phyloP scores from a whole-genome alignment of 208 protist genomes.

The Wallacemonas sp. region DNA sequence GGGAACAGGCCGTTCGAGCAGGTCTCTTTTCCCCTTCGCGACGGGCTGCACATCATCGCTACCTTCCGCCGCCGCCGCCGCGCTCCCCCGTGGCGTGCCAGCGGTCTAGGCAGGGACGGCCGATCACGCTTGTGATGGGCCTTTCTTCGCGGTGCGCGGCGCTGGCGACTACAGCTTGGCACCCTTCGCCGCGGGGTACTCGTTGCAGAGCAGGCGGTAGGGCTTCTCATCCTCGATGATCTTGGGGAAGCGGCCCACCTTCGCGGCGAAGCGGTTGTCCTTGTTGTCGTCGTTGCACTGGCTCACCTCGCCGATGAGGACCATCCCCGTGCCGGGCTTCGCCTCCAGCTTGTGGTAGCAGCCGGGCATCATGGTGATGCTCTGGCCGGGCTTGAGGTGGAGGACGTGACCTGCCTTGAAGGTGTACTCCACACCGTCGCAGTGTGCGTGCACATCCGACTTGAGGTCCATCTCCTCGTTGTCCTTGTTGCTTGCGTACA shows the following conservation, averaged over 20 bases:
- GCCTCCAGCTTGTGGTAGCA: slow-evolving; percentile 13
- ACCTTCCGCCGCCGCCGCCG: no score
- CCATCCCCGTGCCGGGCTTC: slow-evolving; percentile 6
- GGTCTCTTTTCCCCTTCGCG: no score
- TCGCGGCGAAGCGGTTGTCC: slow-evolving; percentile 13
- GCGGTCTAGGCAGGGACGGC: no score
- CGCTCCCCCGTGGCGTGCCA: no score
- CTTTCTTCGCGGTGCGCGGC: no score
- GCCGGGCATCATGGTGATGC: slow-evolving; percentile 18
- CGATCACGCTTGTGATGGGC: no score
- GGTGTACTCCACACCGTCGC: slow-evolving; percentile 11
- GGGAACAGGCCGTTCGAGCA: no score
- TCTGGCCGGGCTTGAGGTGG: slow-evolving; percentile 11
- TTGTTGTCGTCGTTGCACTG: slow-evolving; percentile 20
- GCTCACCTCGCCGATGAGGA: slow-evolving; percentile 16
- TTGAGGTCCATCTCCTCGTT: slow-evolving; percentile 13
- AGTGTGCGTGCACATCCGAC: slow-evolving; percentile 10
- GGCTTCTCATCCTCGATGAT: slow-evolving; percentile 11
- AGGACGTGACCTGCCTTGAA: slow-evolving; percentile 11
- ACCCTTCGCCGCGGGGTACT: slow-evolving; percentile 5
- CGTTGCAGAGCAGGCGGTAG: slow-evolving; percentile 17
- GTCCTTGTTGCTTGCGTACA: slow-evolving; percentile 2
- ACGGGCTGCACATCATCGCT: no score
- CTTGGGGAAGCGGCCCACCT: slow-evolving; percentile 17
- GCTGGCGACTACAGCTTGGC: slow-evolving; percentile 4